Conservation (phyloP, 176 grass and related monocot species). For the Neostapfia colusana region DNA sequence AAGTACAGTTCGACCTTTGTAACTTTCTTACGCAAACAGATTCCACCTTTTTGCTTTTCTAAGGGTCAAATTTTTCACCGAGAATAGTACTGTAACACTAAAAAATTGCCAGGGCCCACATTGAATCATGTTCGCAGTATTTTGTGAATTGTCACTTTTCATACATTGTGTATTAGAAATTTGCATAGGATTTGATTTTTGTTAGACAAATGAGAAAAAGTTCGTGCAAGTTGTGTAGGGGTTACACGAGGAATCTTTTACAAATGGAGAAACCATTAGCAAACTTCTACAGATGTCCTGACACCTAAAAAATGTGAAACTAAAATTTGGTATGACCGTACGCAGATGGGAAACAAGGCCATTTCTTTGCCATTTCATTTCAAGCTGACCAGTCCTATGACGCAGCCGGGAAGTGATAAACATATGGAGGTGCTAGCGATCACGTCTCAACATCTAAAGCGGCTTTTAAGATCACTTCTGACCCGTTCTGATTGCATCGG, state of each 20-base stretch:
- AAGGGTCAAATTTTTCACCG: too few relatives aligned
- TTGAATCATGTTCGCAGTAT: too few relatives aligned
- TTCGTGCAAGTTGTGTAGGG: not conserved
- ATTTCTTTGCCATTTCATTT: not conserved
- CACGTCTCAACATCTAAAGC: not conserved
- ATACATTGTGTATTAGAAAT: too few relatives aligned
- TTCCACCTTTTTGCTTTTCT: not conserved
- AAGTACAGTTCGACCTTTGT: too few relatives aligned
- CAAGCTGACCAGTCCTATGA: not conserved
- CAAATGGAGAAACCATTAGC: not conserved
- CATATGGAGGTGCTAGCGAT: not conserved
- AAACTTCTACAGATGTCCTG: not conserved
- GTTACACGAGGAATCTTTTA: not conserved
- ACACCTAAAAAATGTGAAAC: not conserved
- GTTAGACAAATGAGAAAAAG: not conserved
- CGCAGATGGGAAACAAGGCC: not conserved
- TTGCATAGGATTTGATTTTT: too few relatives aligned
- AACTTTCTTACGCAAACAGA: not conserved
- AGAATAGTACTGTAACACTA: too few relatives aligned
- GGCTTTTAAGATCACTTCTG: not conserved
- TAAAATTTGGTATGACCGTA: not conserved
- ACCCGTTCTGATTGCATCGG: not conserved
- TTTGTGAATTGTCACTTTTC: too few relatives aligned
- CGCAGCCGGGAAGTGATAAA: constrained; percentile 6
- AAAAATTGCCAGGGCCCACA: too few relatives aligned